phyloP scores from a whole-genome alignment of 1,284 basidiomycete species.

The Microbotryum violaceum region DNA sequence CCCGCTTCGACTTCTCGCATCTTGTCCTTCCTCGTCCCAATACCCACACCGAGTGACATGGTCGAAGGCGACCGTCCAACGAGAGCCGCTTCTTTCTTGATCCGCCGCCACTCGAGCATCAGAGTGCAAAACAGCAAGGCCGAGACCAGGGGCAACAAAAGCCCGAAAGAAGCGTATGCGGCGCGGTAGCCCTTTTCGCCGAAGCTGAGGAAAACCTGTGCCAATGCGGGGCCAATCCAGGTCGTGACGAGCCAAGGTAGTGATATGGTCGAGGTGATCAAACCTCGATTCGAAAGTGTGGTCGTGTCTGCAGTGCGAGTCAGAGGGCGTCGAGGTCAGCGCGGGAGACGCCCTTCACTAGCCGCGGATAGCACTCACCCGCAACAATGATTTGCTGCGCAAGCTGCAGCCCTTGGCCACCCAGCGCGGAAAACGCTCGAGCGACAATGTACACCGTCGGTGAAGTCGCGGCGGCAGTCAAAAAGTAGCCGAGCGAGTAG shows the following conservation, averaged over 20 bases:
- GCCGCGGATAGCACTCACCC: conserved; percentile 9
- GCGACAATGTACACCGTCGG: conserved; percentile 31
- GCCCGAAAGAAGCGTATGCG: conserved; percentile 35
- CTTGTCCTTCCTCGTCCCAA: conserved; percentile 15
- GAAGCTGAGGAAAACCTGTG: conserved; percentile 29
- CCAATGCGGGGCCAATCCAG: conserved; percentile 37
- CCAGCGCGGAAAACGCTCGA: conserved; percentile 33
- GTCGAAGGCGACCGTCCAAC: conserved; percentile 15
- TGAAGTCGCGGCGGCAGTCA: conserved; percentile 30
- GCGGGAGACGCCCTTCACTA: too few relatives aligned
- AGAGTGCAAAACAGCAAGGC: conserved; percentile 27
- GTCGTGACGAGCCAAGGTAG: conserved; percentile 37
- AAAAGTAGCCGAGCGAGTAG: conserved; percentile 34
- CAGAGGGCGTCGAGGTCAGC: background rate
- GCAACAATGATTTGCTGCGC: conserved; percentile 38
- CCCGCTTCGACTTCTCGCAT: background rate
- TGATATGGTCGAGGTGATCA: conserved; percentile 36
- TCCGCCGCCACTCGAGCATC: conserved; percentile 25
- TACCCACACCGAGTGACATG: conserved; percentile 15
- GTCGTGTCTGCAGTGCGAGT: conserved; percentile 32
- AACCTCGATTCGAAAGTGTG: conserved; percentile 34
- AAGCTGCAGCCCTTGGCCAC: conserved; percentile 36
- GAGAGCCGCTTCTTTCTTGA: conserved; percentile 9
- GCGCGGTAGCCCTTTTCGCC: conserved; percentile 36
- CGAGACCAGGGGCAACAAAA: conserved; percentile 35